Evolutionary conservation across 108 stramenopile species (phyloP).

Genomic region (Mayamaea pseudoterrestris): DNA sequence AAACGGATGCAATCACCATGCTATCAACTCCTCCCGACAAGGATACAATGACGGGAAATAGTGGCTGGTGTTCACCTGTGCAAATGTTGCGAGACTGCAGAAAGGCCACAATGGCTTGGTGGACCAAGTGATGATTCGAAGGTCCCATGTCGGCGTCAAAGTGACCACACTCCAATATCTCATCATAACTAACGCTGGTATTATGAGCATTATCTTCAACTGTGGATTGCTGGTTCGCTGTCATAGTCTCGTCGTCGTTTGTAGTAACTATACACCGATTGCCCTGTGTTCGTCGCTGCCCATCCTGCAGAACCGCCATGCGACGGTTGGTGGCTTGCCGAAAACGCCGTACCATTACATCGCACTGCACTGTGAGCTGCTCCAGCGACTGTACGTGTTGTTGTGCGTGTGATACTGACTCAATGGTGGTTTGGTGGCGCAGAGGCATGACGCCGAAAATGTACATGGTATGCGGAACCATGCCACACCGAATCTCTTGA

Average conservation of each 20-base stretch:
- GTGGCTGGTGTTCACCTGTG: neutral
- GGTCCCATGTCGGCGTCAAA: slow-evolving; percentile 61
- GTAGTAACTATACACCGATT: slow-evolving; percentile 7
- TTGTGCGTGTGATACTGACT: slow-evolving; percentile 50
- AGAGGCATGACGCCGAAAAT: slow-evolving; percentile 79
- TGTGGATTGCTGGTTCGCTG: slow-evolving; percentile 7
- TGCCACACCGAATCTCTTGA: slow-evolving; percentile 51
- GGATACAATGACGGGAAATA: slow-evolving; percentile 50
- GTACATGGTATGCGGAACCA: slow-evolving; percentile 65
- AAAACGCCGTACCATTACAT: slow-evolving; percentile 65
- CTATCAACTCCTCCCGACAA: slow-evolving; percentile 97
- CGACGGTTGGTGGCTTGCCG: slow-evolving; percentile 77
- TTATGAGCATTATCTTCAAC: neutral
- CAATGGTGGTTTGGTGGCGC: slow-evolving; percentile 54
- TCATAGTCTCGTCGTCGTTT: slow-evolving; percentile 1
- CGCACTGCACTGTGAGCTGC: slow-evolving; percentile 25
- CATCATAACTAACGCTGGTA: slow-evolving; percentile 55
- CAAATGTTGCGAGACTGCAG: neutral
- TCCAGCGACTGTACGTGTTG: slow-evolving; percentile 23
- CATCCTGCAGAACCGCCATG: slow-evolving; percentile 66
- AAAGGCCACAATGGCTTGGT: slow-evolving; percentile 55
- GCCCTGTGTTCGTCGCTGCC: slow-evolving; percentile 50
- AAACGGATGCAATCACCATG: slow-evolving; percentile 89
- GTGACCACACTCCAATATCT: slow-evolving; percentile 58
- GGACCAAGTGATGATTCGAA: slow-evolving; percentile 36